Evolutionary conservation across 352 stramenopile species (phyloP).

Genomic region (Pythium coloratum): DNA sequence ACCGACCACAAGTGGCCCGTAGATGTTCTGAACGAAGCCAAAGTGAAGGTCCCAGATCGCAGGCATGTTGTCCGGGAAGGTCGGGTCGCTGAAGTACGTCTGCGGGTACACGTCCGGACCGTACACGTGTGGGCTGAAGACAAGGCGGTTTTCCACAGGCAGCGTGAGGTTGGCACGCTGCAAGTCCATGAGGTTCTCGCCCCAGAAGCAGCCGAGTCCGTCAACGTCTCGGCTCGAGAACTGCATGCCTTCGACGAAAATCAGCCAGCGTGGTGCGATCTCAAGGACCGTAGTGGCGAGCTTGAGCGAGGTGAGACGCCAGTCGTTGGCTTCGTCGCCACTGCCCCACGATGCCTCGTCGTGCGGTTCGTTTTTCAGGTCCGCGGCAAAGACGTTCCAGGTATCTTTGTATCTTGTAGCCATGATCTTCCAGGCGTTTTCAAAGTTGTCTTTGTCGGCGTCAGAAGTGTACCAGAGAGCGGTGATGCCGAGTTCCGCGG

Average conservation of each 20-base stretch:
- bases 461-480: slow-evolving; percentile 48
- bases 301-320: slow-evolving; percentile 38
- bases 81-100: slow-evolving; percentile 40
- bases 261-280: slow-evolving; percentile 43
- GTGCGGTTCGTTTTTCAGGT: slow-evolving; percentile 65
- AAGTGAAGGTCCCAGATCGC: slow-evolving; percentile 61
- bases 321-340: slow-evolving; percentile 40
- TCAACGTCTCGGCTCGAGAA: slow-evolving; percentile 28
- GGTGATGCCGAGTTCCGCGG: slow-evolving; percentile 34
- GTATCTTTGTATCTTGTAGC: slow-evolving; percentile 32
- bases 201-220: slow-evolving; percentile 50
- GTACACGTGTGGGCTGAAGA: slow-evolving; percentile 55
- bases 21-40: slow-evolving; percentile 34
- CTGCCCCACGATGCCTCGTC: slow-evolving; percentile 48
- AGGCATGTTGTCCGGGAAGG: slow-evolving; percentile 49
- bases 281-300: slow-evolving; percentile 30
- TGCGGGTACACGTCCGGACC: slow-evolving; percentile 43
- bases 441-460: slow-evolving; percentile 20
- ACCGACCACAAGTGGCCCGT: slow-evolving; percentile 46
- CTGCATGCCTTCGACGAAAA: slow-evolving; percentile 60
- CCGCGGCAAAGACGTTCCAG: slow-evolving; percentile 53
- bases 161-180: slow-evolving; percentile 28
- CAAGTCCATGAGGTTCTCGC: slow-evolving; percentile 43
- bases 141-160: slow-evolving; percentile 38
- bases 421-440: slow-evolving; percentile 40